Base-by-base conservation (phyloP, 2,329 filamentous ascomycete species). In the Penicillium sp. region DNA sequence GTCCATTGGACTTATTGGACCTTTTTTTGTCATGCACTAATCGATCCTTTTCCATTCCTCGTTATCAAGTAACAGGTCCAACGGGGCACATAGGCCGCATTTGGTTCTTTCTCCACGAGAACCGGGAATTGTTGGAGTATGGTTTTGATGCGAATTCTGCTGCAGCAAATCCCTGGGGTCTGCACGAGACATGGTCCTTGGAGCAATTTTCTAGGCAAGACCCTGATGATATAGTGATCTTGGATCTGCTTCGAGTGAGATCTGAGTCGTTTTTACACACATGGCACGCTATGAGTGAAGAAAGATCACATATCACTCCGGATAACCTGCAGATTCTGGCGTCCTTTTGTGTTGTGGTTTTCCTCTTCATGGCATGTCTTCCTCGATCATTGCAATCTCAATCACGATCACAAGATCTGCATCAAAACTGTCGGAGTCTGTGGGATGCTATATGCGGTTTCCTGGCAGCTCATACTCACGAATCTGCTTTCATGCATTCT, bases 21-120 rank as follows among this genome's bases (percentile, higher is more conserved):
- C 69, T 95, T 4, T 65, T 95, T n/a, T 73, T 81, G 53, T 76
- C 78, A 15, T 88, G 86, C 59, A 82, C 85, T 33, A 86, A 87
- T 53, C 69, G 74, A 34, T 51, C 66, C 4, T 64, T 67, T 28
- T 53, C 61, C 35, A 34, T 57, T 21, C 53, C 64, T 9, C 49
- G 49, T 21, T 33, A 49, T 33, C 57, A 53, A 29, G 57, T 57
- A 44, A 54, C 55, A 44, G 67, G 64, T 6, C 58, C 63, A 21
- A 52, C 58, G 9, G 61, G 67, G 10, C 49, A 57, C 9, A 58
- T 72, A 40, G 59, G 60, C 4, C 66, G 55, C 56, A 66, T 70
- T 19, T 77, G 72, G 67, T 60, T 72, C 13, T 67, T 67, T 47
- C 66, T 68, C 35, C 55, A 63, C 28, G 63, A 67, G 17, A 70